Evolutionary conservation across 2,329 filamentous ascomycete genomes (phyloP).

Genomic region (Ciborinia camelliae): DNA sequence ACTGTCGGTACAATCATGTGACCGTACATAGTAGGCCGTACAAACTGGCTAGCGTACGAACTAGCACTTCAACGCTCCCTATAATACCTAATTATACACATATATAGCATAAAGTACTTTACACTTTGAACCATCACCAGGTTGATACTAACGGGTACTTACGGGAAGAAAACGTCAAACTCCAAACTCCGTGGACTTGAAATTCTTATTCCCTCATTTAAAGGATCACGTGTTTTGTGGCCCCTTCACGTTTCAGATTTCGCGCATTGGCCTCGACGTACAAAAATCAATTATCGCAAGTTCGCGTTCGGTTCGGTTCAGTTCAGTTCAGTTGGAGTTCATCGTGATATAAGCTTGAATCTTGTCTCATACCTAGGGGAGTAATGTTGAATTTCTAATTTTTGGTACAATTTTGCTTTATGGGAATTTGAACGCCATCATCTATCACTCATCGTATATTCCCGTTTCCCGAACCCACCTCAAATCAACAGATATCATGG

Average conservation of each 20-base stretch:
- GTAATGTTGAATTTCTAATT: neutral
- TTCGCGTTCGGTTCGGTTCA: no score
- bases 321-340: no score
- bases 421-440: neutral
- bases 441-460: slow-evolving; percentile 1
- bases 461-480: neutral
- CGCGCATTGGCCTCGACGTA: slow-evolving; percentile 25
- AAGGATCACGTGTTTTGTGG: slow-evolving; percentile 18
- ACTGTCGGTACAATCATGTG: no score
- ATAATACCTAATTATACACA: no score
- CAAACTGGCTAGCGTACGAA: no score
- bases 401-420: neutral
- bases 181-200: slow-evolving; percentile 4
- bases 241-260: slow-evolving; percentile 27
- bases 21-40: no score
- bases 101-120: no score
- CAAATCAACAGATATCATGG: slow-evolving; percentile 23
- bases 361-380: neutral
- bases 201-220: neutral
- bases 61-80: no score
- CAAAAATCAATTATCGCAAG: slow-evolving; percentile 17
- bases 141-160: no score
- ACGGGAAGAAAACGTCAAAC: neutral
- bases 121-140: no score
- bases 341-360: neutral